Evolutionary conservation across 768 basidiomycete species (phyloP).

Genomic region (Wakefieldia striispora): DNA sequence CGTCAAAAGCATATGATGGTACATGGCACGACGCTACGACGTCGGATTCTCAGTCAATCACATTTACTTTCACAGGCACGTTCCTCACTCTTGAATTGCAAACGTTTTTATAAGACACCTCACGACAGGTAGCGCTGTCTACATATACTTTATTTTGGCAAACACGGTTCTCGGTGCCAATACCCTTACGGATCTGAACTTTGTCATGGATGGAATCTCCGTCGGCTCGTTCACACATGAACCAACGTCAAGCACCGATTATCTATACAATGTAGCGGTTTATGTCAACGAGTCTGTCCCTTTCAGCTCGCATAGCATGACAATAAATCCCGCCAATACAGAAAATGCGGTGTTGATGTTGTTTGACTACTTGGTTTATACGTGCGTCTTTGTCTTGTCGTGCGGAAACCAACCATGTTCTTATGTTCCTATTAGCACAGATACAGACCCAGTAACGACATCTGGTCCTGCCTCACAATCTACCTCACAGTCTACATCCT

Average conservation of each 20-base stretch:
- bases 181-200: constrained; percentile 5
- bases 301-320: constrained; percentile 3
- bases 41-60: neutral
- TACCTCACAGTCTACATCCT: no score
- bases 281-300: constrained; percentile 6
- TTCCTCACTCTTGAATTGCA: neutral
- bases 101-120: neutral
- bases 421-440: constrained; percentile 1
- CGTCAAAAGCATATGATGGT: constrained; percentile 1
- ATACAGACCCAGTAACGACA: neutral
- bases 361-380: constrained; percentile 20
- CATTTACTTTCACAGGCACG: constrained; percentile 13
- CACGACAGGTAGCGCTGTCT: constrained; percentile 11
- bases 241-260: neutral
- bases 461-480: no score
- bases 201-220: constrained; percentile 3
- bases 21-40: constrained; percentile 19
- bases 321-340: neutral
- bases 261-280: constrained; percentile 12
- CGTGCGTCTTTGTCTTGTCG: constrained; percentile 1
- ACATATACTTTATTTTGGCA: constrained; percentile 16
- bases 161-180: neutral
- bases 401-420: neutral
- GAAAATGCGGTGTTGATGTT: constrained; percentile 1
- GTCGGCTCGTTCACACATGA: neutral